Conservation (phyloP, 2,329 filamentous ascomycete species). For the Trichoderma arundinaceum region DNA sequence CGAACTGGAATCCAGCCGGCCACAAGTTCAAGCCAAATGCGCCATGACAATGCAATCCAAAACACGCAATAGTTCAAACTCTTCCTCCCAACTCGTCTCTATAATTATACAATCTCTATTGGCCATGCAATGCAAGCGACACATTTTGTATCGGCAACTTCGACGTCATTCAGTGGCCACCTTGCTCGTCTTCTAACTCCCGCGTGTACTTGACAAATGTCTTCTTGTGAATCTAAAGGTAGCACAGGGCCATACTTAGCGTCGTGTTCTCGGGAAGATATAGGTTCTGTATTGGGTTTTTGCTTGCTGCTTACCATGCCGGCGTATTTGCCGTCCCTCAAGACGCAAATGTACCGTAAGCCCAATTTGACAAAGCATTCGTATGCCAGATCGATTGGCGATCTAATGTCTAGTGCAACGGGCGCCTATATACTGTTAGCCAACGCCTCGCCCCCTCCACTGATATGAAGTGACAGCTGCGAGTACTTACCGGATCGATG, state of each 20-base stretch:
- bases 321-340: conserved; percentile 81
- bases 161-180: not conserved
- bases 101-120: not conserved
- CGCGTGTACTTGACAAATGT: conserved; percentile 94
- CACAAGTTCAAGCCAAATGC: conserved; percentile 19
- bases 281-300: not conserved
- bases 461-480: too few relatives aligned
- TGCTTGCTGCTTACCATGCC: conserved; percentile 71
- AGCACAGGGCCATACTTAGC: not conserved
- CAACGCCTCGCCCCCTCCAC: not conserved
- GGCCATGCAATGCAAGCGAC: too few relatives aligned
- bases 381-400: conserved; percentile 92
- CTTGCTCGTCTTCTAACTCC: conserved; percentile 68
- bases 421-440: conserved; percentile 65
- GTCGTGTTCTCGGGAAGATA: not conserved
- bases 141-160: too few relatives aligned
- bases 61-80: not conserved
- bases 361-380: conserved; percentile 96
- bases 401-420: conserved; percentile 83
- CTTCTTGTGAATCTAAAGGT: conserved; percentile 82
- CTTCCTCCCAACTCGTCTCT: not conserved
- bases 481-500: conserved; percentile 76
- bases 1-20: not conserved
- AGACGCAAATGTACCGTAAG: conserved; percentile 87
- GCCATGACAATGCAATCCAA: conserved; percentile 26